A percentile compares a stretch with the other conserved stretches of the same genome.
These are phyloP conservation scores for Cutaneotrichosporon sp. DNA, from an alignment of 1,284 basidiomycete species.

Conservation along the genomic window DNA sequence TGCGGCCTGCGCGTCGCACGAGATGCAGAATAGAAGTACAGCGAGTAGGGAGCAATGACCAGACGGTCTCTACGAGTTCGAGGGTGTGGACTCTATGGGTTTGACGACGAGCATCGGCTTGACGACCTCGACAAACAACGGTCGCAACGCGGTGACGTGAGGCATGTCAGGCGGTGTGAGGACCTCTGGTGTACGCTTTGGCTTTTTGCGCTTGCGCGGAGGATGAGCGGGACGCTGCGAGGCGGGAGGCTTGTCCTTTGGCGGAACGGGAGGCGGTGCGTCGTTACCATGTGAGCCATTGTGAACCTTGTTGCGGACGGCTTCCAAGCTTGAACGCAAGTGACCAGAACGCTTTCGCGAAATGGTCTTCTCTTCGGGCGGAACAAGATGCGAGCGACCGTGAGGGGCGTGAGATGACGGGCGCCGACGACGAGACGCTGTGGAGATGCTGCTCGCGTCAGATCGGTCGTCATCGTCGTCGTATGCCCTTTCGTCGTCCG, in stretches of 20 bases:
- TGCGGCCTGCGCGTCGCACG: too few species aligned
- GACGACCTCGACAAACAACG: slow-evolving; percentile 80
- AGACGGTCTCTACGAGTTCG: too few species aligned
- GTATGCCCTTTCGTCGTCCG: slow-evolving; percentile 40
- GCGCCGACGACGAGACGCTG: background rate
- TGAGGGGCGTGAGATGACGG: background rate
- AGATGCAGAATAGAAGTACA: too few species aligned
- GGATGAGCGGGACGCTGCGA: background rate
- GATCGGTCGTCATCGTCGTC: slow-evolving; percentile 42
- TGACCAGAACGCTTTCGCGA: background rate
- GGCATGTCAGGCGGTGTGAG: slow-evolving; percentile 70
- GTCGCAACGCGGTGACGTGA: slow-evolving; percentile 69
- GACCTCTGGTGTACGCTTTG: slow-evolving; percentile 33
- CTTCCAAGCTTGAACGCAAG: background rate
- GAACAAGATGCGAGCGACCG: background rate
- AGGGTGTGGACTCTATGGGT: slow-evolving; percentile 8
- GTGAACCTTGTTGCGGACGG: background rate
- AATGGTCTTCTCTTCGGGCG: background rate
- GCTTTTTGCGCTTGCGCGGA: slow-evolving; percentile 18
- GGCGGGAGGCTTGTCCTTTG: background rate
- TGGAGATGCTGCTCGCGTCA: slow-evolving; percentile 1
- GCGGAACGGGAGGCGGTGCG: slow-evolving; percentile 5
- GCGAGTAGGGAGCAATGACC: too few species aligned
- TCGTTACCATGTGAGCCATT: background rate
- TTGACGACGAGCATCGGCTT: slow-evolving; percentile 24